Evolutionary conservation across 495 filamentous ascomycete genomes (phyloP).

Genomic region (Penicillium nucicola): DNA sequence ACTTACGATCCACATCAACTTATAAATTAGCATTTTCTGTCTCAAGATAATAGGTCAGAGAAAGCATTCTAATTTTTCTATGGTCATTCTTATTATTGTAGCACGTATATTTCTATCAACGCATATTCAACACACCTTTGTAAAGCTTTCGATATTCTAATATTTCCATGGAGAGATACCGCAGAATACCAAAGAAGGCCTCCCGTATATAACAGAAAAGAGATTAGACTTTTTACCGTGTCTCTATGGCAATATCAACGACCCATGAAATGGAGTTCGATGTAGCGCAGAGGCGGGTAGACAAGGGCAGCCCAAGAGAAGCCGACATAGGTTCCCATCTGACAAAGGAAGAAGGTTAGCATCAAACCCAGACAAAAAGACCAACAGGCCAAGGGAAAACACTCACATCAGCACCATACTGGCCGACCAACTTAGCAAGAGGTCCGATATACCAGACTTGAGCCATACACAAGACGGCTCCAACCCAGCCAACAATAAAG

Average conservation of each 20-base stretch:
- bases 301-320: constrained; percentile 46
- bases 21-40: too few species aligned
- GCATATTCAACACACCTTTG: too few species aligned
- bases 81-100: too few species aligned
- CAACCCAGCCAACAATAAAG: constrained; percentile 68
- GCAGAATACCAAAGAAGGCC: too few species aligned
- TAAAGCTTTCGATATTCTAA: too few species aligned
- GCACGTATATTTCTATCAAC: too few species aligned
- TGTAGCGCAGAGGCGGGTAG: constrained; percentile 48
- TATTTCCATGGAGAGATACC: too few species aligned
- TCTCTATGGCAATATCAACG: constrained; percentile 24
- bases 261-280: constrained; percentile 46
- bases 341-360: constrained; percentile 11
- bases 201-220: not conserved
- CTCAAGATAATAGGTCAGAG: too few species aligned
- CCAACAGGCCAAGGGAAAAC: not conserved
- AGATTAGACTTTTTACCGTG: not conserved
- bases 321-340: constrained; percentile 53
- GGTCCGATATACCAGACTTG: constrained; percentile 69
- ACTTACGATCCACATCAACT: too few species aligned
- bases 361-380: not conserved
- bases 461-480: constrained; percentile 67
- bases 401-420: constrained; percentile 58
- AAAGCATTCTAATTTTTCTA: too few species aligned
- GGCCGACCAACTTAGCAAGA: constrained; percentile 52